Evolutionary conservation across 805 yeast species (phyloP).

Genomic region (Saccharomycopsis selenospora): DNA sequence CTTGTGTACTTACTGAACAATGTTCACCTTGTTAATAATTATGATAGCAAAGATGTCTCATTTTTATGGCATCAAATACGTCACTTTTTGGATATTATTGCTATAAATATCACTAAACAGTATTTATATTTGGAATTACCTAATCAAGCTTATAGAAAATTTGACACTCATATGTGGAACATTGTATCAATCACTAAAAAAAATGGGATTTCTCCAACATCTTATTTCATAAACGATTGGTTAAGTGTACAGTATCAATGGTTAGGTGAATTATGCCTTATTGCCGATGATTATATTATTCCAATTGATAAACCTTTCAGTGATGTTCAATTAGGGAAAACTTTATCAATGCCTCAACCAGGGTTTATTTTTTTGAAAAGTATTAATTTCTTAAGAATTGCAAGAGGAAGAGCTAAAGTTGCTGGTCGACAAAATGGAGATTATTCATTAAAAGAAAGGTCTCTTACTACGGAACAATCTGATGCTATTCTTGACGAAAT

Average conservation of each 20-base stretch:
- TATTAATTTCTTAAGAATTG: constrained; percentile 27
- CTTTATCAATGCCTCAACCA: constrained; percentile 35
- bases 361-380: constrained; percentile 38
- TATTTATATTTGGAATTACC: constrained; percentile 54
- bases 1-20: constrained; percentile 34
- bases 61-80: constrained; percentile 40
- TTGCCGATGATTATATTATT: constrained; percentile 38
- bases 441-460: constrained; percentile 2
- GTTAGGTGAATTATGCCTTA: constrained; percentile 51
- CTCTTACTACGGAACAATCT: constrained; percentile 5
- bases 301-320: constrained; percentile 35
- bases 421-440: not conserved
- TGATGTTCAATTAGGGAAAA: constrained; percentile 25
- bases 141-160: constrained; percentile 53
- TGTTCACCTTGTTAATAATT: constrained; percentile 16
- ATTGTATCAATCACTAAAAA: constrained; percentile 35
- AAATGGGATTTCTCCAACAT: constrained; percentile 25
- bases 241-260: constrained; percentile 53
- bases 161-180: constrained; percentile 53
- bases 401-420: constrained; percentile 2
- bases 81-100: constrained; percentile 48
- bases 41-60: constrained; percentile 19
- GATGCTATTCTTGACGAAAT: not conserved
- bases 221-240: constrained; percentile 42
- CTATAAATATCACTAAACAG: constrained; percentile 55